Evolutionary conservation across 1,284 basidiomycete genomes (phyloP).

Genomic region (Ganoderma lingzhi): DNA sequence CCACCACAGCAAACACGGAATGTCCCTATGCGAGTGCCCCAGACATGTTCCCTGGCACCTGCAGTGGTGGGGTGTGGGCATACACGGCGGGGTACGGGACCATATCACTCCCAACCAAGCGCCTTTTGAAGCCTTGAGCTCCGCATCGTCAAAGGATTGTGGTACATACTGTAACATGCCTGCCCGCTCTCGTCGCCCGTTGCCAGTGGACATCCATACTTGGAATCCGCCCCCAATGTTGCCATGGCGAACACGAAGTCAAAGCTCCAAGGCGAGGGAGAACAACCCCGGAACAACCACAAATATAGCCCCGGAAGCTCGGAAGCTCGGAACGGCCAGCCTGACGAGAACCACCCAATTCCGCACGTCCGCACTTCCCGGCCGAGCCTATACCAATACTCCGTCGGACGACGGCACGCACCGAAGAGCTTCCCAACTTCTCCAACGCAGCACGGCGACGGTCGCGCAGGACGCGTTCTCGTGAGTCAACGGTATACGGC

Average conservation of each 20-base stretch:
- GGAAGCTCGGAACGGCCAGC: not conserved
- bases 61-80: too few relatives aligned
- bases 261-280: not conserved
- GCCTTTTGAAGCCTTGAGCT: too few relatives aligned
- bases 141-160: too few relatives aligned
- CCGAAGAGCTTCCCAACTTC: not conserved
- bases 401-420: not conserved
- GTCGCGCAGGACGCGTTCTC: not conserved
- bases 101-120: too few relatives aligned
- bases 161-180: too few relatives aligned
- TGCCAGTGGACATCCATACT: not conserved
- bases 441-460: not conserved
- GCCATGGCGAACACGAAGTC: constrained; percentile 13
- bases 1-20: too few relatives aligned
- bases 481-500: not conserved
- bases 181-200: too few relatives aligned
- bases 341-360: not conserved
- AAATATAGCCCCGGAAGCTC: too few relatives aligned
- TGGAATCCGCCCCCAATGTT: not conserved
- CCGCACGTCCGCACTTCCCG: not conserved
- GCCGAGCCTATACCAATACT: not conserved
- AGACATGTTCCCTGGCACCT: too few relatives aligned
- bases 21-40: too few relatives aligned
- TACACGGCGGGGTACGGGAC: too few relatives aligned
- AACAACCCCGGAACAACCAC: not conserved